Percentiles rank a stretch among this genome's conserved stretches.
Evolutionary conservation across 2,329 filamentous ascomycete species (phyloP).

Genomic region (Epicoccum sorghinum): DNA sequence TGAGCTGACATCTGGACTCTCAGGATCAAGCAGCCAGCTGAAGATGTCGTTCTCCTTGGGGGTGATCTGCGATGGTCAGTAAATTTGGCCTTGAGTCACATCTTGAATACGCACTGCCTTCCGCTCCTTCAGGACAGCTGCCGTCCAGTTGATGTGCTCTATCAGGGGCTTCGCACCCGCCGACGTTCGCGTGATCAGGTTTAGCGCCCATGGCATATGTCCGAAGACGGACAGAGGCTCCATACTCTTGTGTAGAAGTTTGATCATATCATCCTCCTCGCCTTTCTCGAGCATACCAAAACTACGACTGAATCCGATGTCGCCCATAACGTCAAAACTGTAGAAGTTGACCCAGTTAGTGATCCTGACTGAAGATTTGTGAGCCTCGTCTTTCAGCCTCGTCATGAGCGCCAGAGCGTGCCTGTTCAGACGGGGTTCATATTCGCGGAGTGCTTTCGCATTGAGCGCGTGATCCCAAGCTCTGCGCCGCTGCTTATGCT

Average conservation of each 20-base stretch:
- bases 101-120: constrained; percentile 24
- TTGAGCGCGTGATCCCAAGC: constrained; percentile 45
- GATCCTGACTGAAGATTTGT: constrained; percentile 29
- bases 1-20: constrained; percentile 26
- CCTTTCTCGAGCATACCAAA: constrained; percentile 48
- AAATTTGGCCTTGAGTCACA: neutral
- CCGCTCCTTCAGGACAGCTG: constrained; percentile 32
- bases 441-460: constrained; percentile 42
- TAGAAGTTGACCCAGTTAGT: constrained; percentile 49
- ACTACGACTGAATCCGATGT: constrained; percentile 51
- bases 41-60: constrained; percentile 40
- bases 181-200: constrained; percentile 22
- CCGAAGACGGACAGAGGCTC: constrained; percentile 24
- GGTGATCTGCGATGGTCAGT: constrained; percentile 21
- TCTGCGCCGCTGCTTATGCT: constrained; percentile 39
- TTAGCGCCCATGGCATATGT: constrained; percentile 33
- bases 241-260: constrained; percentile 34
- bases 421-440: constrained; percentile 43
- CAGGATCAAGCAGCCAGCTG: constrained; percentile 30
- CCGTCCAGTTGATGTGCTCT: constrained; percentile 34
- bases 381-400: constrained; percentile 28
- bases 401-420: constrained; percentile 35
- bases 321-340: constrained; percentile 58
- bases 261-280: constrained; percentile 35
- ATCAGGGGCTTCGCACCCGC: constrained; percentile 29